These are phyloP conservation scores for Austroboletus eburneus DNA, from an alignment of 768 basidiomycete genomes.

Conservation along the genomic window DNA sequence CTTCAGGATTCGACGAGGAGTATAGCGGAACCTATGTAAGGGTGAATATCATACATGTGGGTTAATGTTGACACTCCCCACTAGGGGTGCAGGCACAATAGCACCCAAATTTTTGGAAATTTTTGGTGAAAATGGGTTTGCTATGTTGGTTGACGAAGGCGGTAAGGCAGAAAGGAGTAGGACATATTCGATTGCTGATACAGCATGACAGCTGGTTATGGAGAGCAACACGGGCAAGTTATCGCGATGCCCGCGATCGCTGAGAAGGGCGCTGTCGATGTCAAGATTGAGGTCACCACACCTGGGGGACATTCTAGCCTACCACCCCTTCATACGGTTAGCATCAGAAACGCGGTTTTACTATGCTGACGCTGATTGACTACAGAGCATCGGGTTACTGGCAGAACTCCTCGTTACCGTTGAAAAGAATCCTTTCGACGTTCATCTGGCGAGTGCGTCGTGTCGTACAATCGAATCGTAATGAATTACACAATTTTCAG, in stretches of 20 bases:
- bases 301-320: conserved; percentile 85
- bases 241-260: conserved; percentile 62
- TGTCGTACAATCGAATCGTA: background rate
- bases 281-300: conserved; percentile 58
- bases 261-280: conserved; percentile 71
- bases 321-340: conserved; percentile 76
- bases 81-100: conserved; percentile 56
- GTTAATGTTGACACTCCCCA: background rate
- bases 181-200: background rate
- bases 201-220: conserved; percentile 42
- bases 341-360: conserved; percentile 6
- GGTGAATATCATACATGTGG: background rate
- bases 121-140: conserved; percentile 71
- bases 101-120: conserved; percentile 45
- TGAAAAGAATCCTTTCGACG: conserved; percentile 59
- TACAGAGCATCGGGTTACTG: conserved; percentile 79
- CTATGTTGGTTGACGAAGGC: conserved; percentile 87
- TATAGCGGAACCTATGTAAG: conserved; percentile 46
- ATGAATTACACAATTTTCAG: conserved; percentile 27
- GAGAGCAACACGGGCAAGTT: conserved; percentile 46
- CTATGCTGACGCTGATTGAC: conserved; percentile 10
- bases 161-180: conserved; percentile 38
- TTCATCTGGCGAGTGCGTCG: conserved; percentile 42
- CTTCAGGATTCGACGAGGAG: conserved; percentile 80
- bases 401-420: conserved; percentile 63